These are phyloP conservation scores for Porphyrellus cyaneotinctus DNA, from an alignment of 768 basidiomycete species.

Conservation along the genomic window DNA sequence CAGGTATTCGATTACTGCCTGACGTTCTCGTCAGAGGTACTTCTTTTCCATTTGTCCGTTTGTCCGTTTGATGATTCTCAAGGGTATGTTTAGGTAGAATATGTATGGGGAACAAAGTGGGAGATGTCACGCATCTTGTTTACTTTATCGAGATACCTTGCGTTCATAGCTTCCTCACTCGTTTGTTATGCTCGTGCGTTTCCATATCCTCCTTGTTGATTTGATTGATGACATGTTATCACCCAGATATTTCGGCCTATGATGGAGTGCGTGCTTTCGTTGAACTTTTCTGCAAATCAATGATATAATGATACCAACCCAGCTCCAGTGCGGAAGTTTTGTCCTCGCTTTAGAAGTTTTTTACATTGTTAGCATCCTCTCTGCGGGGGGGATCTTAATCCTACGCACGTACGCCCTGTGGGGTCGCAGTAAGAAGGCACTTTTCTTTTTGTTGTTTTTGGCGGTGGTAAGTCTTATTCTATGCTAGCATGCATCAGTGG, in stretches of 20 bases:
- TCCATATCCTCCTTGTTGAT: not conserved
- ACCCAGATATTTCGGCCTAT: constrained; percentile 5
- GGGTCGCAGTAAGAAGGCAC: constrained; percentile 14
- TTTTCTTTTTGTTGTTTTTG: constrained; percentile 15
- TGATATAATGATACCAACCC: no score
- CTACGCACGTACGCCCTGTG: constrained; percentile 26
- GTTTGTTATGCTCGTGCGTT: constrained; percentile 20
- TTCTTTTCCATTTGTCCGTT: not conserved
- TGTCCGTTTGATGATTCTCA: not conserved
- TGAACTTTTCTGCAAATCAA: no score
- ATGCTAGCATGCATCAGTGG: not conserved
- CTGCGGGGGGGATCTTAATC: constrained; percentile 19
- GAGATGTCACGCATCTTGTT: constrained; percentile 21
- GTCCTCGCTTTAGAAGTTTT: constrained; percentile 12
- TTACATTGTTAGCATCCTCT: constrained; percentile 14
- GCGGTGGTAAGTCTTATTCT: constrained; percentile 12
- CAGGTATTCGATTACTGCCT: constrained; percentile 23
- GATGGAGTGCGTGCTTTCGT: constrained; percentile 2
- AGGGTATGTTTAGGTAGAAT: constrained; percentile 10
- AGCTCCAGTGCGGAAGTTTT: constrained; percentile 18
- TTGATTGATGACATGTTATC: not conserved
- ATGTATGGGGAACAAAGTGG: constrained; percentile 26
- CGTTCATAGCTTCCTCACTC: constrained; percentile 16
- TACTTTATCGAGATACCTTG: constrained; percentile 25
- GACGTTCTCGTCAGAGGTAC: constrained; percentile 23